phyloP scores from a whole-genome alignment of 2,329 filamentous ascomycete species.

The Fusarium sp. region DNA sequence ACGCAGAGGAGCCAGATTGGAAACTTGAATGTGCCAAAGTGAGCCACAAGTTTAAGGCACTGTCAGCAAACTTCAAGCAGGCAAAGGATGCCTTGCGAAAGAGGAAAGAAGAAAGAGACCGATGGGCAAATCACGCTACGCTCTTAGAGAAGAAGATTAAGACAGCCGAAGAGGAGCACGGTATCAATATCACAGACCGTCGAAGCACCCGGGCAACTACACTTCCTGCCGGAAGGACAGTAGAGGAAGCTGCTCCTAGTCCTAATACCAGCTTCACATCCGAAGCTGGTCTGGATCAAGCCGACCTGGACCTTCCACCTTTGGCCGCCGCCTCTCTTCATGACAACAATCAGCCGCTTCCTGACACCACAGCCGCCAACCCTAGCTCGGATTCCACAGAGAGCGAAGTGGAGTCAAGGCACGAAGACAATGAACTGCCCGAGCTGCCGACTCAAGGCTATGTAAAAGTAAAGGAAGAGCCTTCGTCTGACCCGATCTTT shows the following conservation, averaged over 20 bases:
- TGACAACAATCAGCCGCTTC: conserved; percentile 8
- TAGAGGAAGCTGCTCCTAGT: conserved; percentile 24
- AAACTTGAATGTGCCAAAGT: conserved; percentile 53
- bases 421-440: conserved; percentile 42
- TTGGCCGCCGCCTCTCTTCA: conserved; percentile 39
- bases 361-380: conserved; percentile 12
- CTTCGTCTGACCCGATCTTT: conserved; percentile 66
- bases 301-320: conserved; percentile 46
- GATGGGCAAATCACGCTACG: conserved; percentile 60
- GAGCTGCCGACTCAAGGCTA: conserved; percentile 29
- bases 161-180: conserved; percentile 55
- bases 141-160: conserved; percentile 58
- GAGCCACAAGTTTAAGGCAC: conserved; percentile 54
- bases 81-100: conserved; percentile 55
- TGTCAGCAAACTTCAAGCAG: conserved; percentile 56
- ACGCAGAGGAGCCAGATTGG: conserved; percentile 36
- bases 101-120: conserved; percentile 56
- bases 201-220: conserved; percentile 20
- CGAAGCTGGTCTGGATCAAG: conserved; percentile 43
- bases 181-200: conserved; percentile 48
- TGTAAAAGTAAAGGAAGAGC: conserved; percentile 60
- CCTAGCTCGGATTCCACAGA: conserved; percentile 48
- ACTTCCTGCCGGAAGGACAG: conserved; percentile 12
- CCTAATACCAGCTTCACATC: conserved; percentile 38
- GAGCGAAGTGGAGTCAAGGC: conserved; percentile 42